Evolutionary conservation across 2,329 filamentous ascomycete genomes (phyloP).

Genomic region (Scleromitrula shiraiana): DNA sequence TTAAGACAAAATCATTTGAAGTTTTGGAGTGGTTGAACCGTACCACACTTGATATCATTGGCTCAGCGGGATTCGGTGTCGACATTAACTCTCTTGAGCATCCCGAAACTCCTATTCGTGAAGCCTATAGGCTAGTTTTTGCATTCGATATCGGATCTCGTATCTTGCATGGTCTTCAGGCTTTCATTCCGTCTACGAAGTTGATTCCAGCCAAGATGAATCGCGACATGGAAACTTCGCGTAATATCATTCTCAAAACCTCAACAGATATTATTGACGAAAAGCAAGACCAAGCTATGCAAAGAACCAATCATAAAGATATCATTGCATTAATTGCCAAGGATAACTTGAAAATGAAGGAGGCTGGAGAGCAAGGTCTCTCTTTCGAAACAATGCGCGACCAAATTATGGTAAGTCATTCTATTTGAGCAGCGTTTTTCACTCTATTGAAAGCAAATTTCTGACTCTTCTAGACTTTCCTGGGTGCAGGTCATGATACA

Average conservation of each 20-base stretch:
- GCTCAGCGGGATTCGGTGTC: conserved; percentile 58
- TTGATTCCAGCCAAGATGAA: conserved; percentile 53
- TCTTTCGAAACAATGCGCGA: conserved; percentile 61
- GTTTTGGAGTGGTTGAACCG: conserved; percentile 49
- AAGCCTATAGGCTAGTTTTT: conserved; percentile 44
- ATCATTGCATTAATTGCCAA: conserved; percentile 55
- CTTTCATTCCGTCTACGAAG: conserved; percentile 37
- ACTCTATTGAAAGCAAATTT: neutral
- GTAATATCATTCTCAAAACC: conserved; percentile 53
- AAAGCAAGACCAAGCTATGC: conserved; percentile 53
- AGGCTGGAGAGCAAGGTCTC: conserved; percentile 63
- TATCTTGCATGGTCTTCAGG: conserved; percentile 45
- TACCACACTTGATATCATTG: conserved; percentile 67
- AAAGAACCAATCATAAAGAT: conserved; percentile 50
- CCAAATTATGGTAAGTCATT: conserved; percentile 4
- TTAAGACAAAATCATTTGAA: conserved; percentile 25
- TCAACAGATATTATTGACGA: conserved; percentile 52
- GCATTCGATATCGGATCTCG: conserved; percentile 37
- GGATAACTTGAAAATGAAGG: conserved; percentile 38
- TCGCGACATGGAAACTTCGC: conserved; percentile 56
- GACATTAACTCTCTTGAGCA: conserved; percentile 62
- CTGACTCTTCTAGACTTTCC: conserved; percentile 60
- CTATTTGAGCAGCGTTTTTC: rapidly evolving
- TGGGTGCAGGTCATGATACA: conserved; percentile 53
- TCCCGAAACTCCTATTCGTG: conserved; percentile 48